phyloP scores from a whole-genome alignment of 2,329 filamentous ascomycete species.

The Trichoderma lentiforme region DNA sequence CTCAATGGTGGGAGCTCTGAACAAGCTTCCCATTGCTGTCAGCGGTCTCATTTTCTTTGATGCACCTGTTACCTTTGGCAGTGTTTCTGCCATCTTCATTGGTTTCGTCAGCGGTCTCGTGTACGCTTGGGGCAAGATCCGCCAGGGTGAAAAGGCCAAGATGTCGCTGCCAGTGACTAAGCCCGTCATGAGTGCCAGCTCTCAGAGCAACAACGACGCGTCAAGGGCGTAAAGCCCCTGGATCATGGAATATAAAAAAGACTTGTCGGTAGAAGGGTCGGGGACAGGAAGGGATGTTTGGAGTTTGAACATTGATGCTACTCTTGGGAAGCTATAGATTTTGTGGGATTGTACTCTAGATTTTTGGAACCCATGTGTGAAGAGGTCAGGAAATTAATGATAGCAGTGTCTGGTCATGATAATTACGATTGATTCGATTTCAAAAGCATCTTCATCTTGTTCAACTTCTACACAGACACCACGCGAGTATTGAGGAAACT shows the following conservation, averaged over 20 bases:
- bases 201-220: conserved; percentile 80
- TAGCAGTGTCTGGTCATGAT: not conserved
- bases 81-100: conserved; percentile 84
- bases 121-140: conserved; percentile 57
- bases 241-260: not conserved
- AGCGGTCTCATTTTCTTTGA: conserved; percentile 94
- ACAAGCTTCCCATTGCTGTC: conserved; percentile 94
- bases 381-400: conserved; percentile 12
- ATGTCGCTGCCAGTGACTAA: conserved; percentile 62
- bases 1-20: conserved; percentile 96
- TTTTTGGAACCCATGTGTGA: not conserved
- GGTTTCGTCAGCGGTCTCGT: conserved; percentile 92
- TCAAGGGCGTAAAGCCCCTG: conserved; percentile 46
- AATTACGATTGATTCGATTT: conserved; percentile 1
- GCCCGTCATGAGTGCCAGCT: conserved; percentile 76
- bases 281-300: not conserved
- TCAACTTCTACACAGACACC: not conserved
- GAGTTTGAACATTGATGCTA: conserved; percentile 13
- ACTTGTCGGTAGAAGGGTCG: not conserved
- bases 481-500: not conserved
- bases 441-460: not conserved
- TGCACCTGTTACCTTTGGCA: conserved; percentile 86
- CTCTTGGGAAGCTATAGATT: conserved; percentile 16
- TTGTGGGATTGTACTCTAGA: conserved; percentile 17
- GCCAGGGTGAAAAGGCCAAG: conserved; percentile 64